Conservation (phyloP, 2,329 filamentous ascomycete species). For the Aspergillus piperis region DNA sequence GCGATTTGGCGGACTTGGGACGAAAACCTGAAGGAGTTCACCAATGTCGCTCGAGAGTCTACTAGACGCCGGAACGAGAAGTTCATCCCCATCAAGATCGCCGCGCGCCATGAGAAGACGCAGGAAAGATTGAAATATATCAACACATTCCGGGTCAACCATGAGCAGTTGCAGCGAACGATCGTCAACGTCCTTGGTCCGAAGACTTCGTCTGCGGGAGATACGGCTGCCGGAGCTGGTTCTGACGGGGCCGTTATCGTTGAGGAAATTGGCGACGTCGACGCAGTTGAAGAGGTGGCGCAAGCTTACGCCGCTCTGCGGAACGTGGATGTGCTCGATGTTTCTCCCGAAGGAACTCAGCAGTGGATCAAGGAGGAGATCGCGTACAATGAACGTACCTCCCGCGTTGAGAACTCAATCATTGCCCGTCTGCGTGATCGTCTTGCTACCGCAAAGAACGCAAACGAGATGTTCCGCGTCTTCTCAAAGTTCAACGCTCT, state of each 20-base stretch:
- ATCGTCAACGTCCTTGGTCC: slow-evolving; percentile 96
- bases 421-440: slow-evolving; percentile 91
- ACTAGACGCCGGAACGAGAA: slow-evolving; percentile 92
- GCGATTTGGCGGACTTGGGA: slow-evolving; percentile 93
- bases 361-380: slow-evolving; percentile 93
- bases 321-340: slow-evolving; percentile 93
- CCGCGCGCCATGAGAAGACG: slow-evolving; percentile 80
- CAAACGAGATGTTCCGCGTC: slow-evolving; percentile 99
- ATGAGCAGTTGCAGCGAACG: slow-evolving; percentile 94
- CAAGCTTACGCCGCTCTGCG: slow-evolving; percentile 93
- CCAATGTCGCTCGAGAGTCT: slow-evolving; percentile 92
- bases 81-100: slow-evolving; percentile 98
- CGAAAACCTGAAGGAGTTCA: slow-evolving; percentile 95
- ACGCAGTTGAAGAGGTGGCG: slow-evolving; percentile 93
- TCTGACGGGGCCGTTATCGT: slow-evolving; percentile 69
- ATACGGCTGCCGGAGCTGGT: slow-evolving; percentile 40
- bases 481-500: slow-evolving; percentile 99
- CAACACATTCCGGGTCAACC: slow-evolving; percentile 89
- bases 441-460: slow-evolving; percentile 91
- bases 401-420: slow-evolving; percentile 97
- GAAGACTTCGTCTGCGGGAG: slow-evolving; percentile 60
- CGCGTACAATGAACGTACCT: slow-evolving; percentile 95
- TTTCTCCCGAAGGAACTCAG: slow-evolving; percentile 84
- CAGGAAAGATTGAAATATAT: slow-evolving; percentile 93
- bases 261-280: slow-evolving; percentile 94